phyloP scores from a whole-genome alignment of 2,329 filamentous ascomycete genomes.

The Colletotrichum scovillei region DNA sequence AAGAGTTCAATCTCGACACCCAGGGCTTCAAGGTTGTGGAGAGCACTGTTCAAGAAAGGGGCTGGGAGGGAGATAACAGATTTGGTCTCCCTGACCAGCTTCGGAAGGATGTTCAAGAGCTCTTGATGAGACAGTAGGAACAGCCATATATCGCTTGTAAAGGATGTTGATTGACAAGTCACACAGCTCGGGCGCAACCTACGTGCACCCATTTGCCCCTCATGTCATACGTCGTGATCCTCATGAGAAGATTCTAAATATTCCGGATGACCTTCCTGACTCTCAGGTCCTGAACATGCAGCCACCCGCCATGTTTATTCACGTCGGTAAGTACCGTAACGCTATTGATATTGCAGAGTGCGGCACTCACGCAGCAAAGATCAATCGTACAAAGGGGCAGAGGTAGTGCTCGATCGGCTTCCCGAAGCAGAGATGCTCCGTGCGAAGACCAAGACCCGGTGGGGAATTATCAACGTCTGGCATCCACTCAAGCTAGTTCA shows the following conservation, averaged over 20 bases:
- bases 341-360: accelerated
- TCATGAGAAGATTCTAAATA: neutral
- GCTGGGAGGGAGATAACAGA: slow-evolving; percentile 41
- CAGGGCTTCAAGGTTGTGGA: slow-evolving; percentile 66
- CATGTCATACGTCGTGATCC: neutral
- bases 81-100: slow-evolving; percentile 8
- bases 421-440: neutral
- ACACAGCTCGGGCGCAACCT: neutral
- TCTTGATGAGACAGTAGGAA: neutral
- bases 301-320: neutral
- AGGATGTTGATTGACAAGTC: neutral
- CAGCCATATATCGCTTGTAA: neutral
- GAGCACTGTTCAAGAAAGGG: slow-evolving; percentile 62
- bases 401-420: neutral
- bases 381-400: neutral
- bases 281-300: neutral
- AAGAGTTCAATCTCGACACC: slow-evolving; percentile 69
- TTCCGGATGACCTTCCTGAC: neutral
- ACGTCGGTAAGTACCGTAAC: neutral
- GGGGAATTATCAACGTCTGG: slow-evolving; percentile 48
- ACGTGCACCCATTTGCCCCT: neutral
- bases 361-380: neutral
- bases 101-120: slow-evolving; percentile 12
- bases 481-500: slow-evolving; percentile 58
- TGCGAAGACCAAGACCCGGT: neutral